Conservation (phyloP, 225 moss, liverwort and hornwort genomes). For the Thuidium tamariscinum region DNA sequence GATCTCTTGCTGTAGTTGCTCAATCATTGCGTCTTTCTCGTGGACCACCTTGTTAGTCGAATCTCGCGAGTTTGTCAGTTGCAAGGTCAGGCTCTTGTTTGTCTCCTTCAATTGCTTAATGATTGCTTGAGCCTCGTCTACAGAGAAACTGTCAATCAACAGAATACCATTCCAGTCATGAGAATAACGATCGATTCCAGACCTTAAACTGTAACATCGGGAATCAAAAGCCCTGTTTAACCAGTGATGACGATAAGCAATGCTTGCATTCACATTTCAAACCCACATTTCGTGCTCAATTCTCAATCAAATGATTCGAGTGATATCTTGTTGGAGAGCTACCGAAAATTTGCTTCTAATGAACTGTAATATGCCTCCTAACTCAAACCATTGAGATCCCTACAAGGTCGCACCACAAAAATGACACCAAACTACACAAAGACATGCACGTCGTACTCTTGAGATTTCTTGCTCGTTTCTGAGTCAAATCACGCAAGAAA, state of each 20-base stretch:
- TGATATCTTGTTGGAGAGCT: background rate
- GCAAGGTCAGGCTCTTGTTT: constrained; percentile 13
- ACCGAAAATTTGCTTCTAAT: background rate
- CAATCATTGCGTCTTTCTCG: constrained; percentile 24
- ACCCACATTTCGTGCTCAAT: background rate
- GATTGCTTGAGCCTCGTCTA: constrained; percentile 44
- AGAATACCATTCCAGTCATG: background rate
- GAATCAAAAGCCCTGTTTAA: background rate
- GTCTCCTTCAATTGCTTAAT: constrained; percentile 43
- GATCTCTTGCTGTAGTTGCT: constrained; percentile 14
- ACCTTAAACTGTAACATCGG: background rate
- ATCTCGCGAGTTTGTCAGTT: constrained; percentile 32
- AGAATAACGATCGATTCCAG: background rate
- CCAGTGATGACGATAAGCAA: background rate
- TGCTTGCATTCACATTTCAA: background rate
- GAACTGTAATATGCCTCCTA: background rate
- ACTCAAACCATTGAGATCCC: background rate
- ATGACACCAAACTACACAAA: background rate
- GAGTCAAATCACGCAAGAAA: background rate
- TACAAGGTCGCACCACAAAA: background rate
- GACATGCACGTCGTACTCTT: background rate
- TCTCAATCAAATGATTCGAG: background rate
- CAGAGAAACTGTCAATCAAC: constrained; percentile 30
- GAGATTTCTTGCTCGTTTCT: background rate
- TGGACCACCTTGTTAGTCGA: constrained; percentile 14